A percentile compares a stretch with the other conserved stretches of the same genome.
These are phyloP conservation scores for Candida adriatica DNA, from an alignment of 805 yeast species.

Conservation along the genomic window DNA sequence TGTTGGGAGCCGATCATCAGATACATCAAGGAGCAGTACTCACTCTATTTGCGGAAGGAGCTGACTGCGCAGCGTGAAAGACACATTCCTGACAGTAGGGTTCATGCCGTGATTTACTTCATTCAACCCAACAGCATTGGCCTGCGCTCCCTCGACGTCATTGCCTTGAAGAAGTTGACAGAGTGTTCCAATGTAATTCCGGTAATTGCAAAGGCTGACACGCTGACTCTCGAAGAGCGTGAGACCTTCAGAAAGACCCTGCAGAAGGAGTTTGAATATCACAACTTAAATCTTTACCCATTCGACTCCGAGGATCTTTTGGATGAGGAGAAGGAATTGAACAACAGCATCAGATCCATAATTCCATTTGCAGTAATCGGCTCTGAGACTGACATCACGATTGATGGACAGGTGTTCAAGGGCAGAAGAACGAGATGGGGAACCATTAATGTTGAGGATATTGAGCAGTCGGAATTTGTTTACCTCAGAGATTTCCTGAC, in stretches of 20 bases:
- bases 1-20: slow-evolving; percentile 96
- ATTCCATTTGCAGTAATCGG: slow-evolving; percentile 96
- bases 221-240: slow-evolving; percentile 82
- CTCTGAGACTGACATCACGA: slow-evolving; percentile 67
- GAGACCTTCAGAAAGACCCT: slow-evolving; percentile 65
- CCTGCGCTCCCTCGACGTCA: slow-evolving; percentile 76
- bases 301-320: slow-evolving; percentile 63
- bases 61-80: slow-evolving; percentile 90
- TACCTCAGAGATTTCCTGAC: slow-evolving; percentile 91
- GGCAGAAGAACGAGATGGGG: slow-evolving; percentile 97
- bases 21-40: slow-evolving; percentile 92
- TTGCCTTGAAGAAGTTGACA: slow-evolving; percentile 73
- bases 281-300: slow-evolving; percentile 79
- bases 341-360: slow-evolving; percentile 64
- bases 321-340: slow-evolving; percentile 67
- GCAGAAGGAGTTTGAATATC: slow-evolving; percentile 68
- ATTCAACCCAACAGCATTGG: slow-evolving; percentile 85
- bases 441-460: slow-evolving; percentile 86
- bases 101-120: slow-evolving; percentile 88
- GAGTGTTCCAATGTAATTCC: slow-evolving; percentile 95
- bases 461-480: slow-evolving; percentile 91
- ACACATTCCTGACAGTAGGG: slow-evolving; percentile 78
- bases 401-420: slow-evolving; percentile 74
- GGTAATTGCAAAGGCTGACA: slow-evolving; percentile 88
- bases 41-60: slow-evolving; percentile 84